Base-by-base conservation (phyloP, 495 filamentous ascomycete genomes). In the Parathielavia hyrcaniae region DNA sequence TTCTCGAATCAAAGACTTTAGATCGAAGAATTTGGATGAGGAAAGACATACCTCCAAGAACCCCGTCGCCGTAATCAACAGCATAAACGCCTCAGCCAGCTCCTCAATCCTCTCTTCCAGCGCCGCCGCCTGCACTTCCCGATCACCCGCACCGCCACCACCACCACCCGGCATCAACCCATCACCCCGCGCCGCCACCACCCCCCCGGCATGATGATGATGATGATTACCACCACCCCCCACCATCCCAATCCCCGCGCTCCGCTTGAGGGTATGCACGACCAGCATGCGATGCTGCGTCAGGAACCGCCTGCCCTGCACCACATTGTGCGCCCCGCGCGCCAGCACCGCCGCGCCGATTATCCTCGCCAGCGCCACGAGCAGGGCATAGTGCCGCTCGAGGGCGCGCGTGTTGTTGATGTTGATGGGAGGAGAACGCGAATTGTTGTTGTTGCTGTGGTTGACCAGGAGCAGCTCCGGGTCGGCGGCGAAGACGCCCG, bases 251-350 rank as follows among this genome's bases (percentile, higher is more conserved):
- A 96, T 88, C 40, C 85, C 86, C 1, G 88, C 90, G 67, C 86
- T 86, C 47, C 89, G 79, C 72, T 99, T 99, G 66, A 97, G 89
- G n/a, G 95, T 83, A 19, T 90, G 86, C 59, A 95, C 83, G 58
- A 96, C 86, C 59, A 87, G 78, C 58, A 82, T 79, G 54, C 93
- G 75, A 68, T 95, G 91, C 60, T 92, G 87, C 20, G 76, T 71
- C 52, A 97, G 73, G 71, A 99, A 97, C 16, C 72, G 68, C 35
- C 84, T 79, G 14, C 83, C 90, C 62, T 90, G 87, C 26, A 86
- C 77, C 53, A 92, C 82, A 69, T 97, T 97, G 61, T 92, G 86
- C 11, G 84, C 74, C 0, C 95, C 92, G 5, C 88, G 77, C 53
- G 84, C 84, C 20, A 97, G 77, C 11, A 96, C 81, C 2, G 86